Conservation (phyloP, 192 early-diverging fungal genomes). For the Dispira parvispora region DNA sequence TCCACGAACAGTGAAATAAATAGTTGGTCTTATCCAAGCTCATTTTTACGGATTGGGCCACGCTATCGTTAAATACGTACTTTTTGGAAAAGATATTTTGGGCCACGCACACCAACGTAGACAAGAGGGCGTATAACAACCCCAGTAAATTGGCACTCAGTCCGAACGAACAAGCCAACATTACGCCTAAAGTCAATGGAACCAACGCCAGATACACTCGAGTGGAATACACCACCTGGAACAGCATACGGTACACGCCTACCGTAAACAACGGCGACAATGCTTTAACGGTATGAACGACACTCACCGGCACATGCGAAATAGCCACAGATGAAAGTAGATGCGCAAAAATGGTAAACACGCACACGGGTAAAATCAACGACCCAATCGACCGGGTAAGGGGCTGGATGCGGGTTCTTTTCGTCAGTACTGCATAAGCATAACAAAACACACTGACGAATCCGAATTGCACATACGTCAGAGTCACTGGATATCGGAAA, state of each 20-base stretch:
- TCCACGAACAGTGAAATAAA: slow-evolving; percentile 60
- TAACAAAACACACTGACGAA: slow-evolving; percentile 53
- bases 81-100: slow-evolving; percentile 82
- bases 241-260: slow-evolving; percentile 51
- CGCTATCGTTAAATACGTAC: slow-evolving; percentile 38
- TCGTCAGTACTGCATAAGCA: slow-evolving; percentile 20
- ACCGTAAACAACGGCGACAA: slow-evolving; percentile 80
- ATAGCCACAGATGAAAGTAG: slow-evolving; percentile 64
- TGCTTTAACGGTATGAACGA: slow-evolving; percentile 85
- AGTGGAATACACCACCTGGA: slow-evolving; percentile 42
- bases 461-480: slow-evolving; percentile 71
- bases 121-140: slow-evolving; percentile 52
- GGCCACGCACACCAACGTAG: slow-evolving; percentile 64
- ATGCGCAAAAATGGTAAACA: slow-evolving; percentile 76
- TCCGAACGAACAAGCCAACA: slow-evolving; percentile 66
- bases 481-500: slow-evolving; percentile 64
- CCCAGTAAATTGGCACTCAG: slow-evolving; percentile 53
- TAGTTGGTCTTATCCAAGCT: slow-evolving; percentile 80
- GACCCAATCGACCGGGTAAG: slow-evolving; percentile 34
- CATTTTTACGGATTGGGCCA: slow-evolving; percentile 24
- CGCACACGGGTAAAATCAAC: slow-evolving; percentile 49
- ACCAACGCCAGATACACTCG: slow-evolving; percentile 61
- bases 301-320: slow-evolving; percentile 56
- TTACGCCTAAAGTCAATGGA: slow-evolving; percentile 72
- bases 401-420: slow-evolving; percentile 31